phyloP scores from a whole-genome alignment of 2,329 filamentous ascomycete genomes.

The Ilyonectria robusta region DNA sequence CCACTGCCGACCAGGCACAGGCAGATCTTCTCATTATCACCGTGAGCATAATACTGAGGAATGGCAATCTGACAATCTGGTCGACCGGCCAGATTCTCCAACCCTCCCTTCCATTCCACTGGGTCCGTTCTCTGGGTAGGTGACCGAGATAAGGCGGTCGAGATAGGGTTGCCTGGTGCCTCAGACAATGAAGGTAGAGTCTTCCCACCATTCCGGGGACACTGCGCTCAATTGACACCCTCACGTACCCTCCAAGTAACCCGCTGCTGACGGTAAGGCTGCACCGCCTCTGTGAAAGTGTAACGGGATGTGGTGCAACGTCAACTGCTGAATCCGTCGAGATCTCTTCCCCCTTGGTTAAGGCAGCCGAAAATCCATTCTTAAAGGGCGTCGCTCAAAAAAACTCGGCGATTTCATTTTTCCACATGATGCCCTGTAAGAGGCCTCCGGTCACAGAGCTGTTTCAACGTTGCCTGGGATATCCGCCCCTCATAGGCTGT shows the following conservation, averaged over 20 bases:
- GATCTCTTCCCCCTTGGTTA: slow-evolving; percentile 16
- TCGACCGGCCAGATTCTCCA: slow-evolving; percentile 32
- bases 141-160: slow-evolving; percentile 8
- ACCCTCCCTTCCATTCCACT: slow-evolving; percentile 32
- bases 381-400: slow-evolving; percentile 25
- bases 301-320: slow-evolving; percentile 19
- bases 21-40: too few species aligned
- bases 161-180: slow-evolving; percentile 38
- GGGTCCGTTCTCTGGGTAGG: slow-evolving; percentile 28
- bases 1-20: too few species aligned
- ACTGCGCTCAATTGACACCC: slow-evolving; percentile 30
- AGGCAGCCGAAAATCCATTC: slow-evolving; percentile 22
- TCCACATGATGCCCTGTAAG: not conserved
- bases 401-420: slow-evolving; percentile 15
- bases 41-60: too few species aligned
- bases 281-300: slow-evolving; percentile 18
- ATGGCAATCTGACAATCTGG: too few species aligned
- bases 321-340: slow-evolving; percentile 22
- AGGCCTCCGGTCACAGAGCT: not conserved
- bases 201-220: slow-evolving; percentile 32
- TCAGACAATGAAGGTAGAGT: slow-evolving; percentile 21
- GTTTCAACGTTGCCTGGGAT: slow-evolving; percentile 4
- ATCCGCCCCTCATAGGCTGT: slow-evolving; percentile 8
- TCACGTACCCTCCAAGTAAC: slow-evolving; percentile 42
- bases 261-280: slow-evolving; percentile 43